Evolutionary conservation across 2,329 filamentous ascomycete species (phyloP).

Genomic region (Gyromitra esculenta): DNA sequence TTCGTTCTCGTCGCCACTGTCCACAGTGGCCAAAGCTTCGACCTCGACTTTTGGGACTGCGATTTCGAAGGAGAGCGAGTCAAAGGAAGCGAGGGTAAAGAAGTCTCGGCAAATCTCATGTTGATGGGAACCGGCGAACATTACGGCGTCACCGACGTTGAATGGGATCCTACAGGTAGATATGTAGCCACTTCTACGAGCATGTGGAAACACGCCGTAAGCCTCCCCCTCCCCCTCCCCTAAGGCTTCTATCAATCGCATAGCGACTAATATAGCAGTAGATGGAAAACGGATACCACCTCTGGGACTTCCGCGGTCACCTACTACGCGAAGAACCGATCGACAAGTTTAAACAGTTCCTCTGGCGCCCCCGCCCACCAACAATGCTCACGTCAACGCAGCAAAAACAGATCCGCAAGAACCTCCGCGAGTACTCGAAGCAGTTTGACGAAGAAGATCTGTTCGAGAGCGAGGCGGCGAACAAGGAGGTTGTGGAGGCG

Average conservation of each 20-base stretch:
- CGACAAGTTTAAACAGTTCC: slow-evolving; percentile 97
- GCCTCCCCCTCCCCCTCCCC: slow-evolving; percentile 59
- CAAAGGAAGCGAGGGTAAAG: slow-evolving; percentile 79
- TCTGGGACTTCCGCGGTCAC: slow-evolving; percentile 95
- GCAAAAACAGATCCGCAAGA: slow-evolving; percentile 97
- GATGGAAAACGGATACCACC: slow-evolving; percentile 99
- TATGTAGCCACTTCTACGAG: slow-evolving; percentile 94
- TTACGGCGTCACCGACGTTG: slow-evolving; percentile 96
- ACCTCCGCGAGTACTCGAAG: slow-evolving; percentile 94
- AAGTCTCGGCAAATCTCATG: slow-evolving; percentile 92
- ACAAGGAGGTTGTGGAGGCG: slow-evolving; percentile 90
- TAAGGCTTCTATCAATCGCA: not conserved
- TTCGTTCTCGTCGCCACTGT: slow-evolving; percentile 96
- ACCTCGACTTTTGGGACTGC: slow-evolving; percentile 96
- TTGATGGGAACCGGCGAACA: slow-evolving; percentile 93
- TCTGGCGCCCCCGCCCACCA: slow-evolving; percentile 90
- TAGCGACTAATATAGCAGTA: slow-evolving; percentile 60
- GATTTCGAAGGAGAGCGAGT: slow-evolving; percentile 89
- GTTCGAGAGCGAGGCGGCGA: slow-evolving; percentile 90
- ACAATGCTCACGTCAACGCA: slow-evolving; percentile 96
- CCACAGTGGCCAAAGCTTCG: slow-evolving; percentile 89
- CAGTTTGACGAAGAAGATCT: slow-evolving; percentile 95
- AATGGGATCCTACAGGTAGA: slow-evolving; percentile 96
- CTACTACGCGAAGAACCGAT: slow-evolving; percentile 88
- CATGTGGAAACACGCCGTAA: slow-evolving; percentile 93